A percentile compares a stretch with the other conserved stretches of the same genome.
These are phyloP conservation scores for Diplotaxis tenuifolia DNA, from an alignment of 345 rosid genomes.

Conservation along the genomic window DNA sequence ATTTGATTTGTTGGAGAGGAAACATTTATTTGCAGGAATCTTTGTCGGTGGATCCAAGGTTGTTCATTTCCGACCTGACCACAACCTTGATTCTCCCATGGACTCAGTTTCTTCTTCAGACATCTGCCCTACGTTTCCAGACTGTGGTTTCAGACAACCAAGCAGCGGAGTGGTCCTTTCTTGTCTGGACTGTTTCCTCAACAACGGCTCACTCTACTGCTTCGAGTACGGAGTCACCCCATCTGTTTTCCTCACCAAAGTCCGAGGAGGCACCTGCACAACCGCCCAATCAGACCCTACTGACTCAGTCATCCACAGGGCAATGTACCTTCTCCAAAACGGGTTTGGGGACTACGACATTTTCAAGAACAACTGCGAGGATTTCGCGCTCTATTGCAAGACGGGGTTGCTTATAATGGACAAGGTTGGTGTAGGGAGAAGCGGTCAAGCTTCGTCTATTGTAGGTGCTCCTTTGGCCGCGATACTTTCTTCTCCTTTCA, in stretches of 20 bases:
- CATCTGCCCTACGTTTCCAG: constrained; percentile 76
- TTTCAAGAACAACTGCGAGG: constrained; percentile 93
- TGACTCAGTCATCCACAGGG: constrained; percentile 67
- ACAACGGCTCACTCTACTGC: constrained; percentile 73
- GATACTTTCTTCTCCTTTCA: constrained; percentile 74
- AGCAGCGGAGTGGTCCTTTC: constrained; percentile 84
- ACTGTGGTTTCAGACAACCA: constrained; percentile 89
- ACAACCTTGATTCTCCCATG: constrained; percentile 37
- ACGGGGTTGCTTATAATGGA: constrained; percentile 84
- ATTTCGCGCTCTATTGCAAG: constrained; percentile 88
- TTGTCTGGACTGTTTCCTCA: constrained; percentile 87
- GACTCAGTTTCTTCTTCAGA: constrained; percentile 32
- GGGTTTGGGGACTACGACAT: constrained; percentile 93
- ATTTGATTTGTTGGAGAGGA: background rate
- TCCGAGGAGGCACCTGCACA: constrained; percentile 95
- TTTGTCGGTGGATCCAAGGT: constrained; percentile 98
- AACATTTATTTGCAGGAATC: constrained; percentile 51
- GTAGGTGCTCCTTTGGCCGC: constrained; percentile 96
- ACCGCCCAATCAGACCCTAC: constrained; percentile 71
- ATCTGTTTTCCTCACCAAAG: constrained; percentile 69
- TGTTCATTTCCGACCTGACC: constrained; percentile 87
- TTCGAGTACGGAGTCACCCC: constrained; percentile 83
- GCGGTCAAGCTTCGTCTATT: constrained; percentile 84
- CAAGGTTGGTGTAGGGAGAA: constrained; percentile 71
- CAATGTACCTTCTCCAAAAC: constrained; percentile 95